Evolutionary conservation across 768 basidiomycete genomes (phyloP).

Genomic region (Tubosaeta brunneosetosa): DNA sequence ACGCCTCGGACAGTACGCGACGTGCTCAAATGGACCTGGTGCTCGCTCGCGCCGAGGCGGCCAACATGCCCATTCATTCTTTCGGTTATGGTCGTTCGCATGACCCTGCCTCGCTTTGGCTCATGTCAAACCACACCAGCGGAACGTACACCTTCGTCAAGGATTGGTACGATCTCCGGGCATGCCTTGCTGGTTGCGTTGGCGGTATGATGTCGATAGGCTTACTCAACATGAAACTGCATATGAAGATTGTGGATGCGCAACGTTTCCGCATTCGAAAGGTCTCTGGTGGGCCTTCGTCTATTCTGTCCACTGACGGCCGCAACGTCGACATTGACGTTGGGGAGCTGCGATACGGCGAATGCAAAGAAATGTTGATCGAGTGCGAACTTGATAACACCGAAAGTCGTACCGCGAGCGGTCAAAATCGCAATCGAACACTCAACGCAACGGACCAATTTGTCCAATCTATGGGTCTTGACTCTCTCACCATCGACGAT

Average conservation of each 20-base stretch:
- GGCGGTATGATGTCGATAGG: constrained; percentile 98
- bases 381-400: constrained; percentile 84
- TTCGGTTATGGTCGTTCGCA: constrained; percentile 97
- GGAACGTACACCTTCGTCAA: constrained; percentile 98
- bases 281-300: constrained; percentile 84
- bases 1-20: constrained; percentile 86
- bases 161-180: constrained; percentile 95
- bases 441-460: constrained; percentile 87
- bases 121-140: constrained; percentile 96
- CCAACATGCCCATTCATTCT: constrained; percentile 93
- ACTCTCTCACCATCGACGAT: constrained; percentile 69
- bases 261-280: constrained; percentile 92
- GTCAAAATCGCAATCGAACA: constrained; percentile 21
- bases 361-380: constrained; percentile 94
- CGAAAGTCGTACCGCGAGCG: constrained; percentile 34
- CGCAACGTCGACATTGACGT: constrained; percentile 94
- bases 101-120: constrained; percentile 96
- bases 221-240: constrained; percentile 87
- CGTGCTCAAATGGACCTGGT: constrained; percentile 98
- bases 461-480: constrained; percentile 81
- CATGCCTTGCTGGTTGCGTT: constrained; percentile 88
- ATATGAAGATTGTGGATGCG: constrained; percentile 88
- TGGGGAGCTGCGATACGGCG: constrained; percentile 92
- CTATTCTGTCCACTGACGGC: constrained; percentile 87
- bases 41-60: constrained; percentile 93